Conservation (phyloP, 176 grass and related monocot genomes). For the Chloris gayana region DNA sequence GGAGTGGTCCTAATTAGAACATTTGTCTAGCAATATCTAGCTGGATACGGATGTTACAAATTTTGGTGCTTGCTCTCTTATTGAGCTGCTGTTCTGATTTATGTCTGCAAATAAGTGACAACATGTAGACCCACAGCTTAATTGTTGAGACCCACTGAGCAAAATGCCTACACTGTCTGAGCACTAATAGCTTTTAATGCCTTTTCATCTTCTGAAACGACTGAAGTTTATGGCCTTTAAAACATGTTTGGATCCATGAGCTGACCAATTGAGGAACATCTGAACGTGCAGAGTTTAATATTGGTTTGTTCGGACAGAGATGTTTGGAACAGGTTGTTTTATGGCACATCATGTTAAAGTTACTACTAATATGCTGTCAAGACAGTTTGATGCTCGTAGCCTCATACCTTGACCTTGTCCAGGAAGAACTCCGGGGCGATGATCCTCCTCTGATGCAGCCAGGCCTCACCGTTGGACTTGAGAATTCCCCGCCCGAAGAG, state of each 20-base stretch:
- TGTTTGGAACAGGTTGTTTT: background rate
- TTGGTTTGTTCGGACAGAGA: background rate
- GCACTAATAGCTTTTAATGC: constrained; percentile 26
- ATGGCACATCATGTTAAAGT: background rate
- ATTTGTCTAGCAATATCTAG: constrained; percentile 20
- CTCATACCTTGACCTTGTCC: constrained; percentile 87
- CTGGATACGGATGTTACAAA: constrained; percentile 16
- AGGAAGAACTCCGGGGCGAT: constrained; percentile 92
- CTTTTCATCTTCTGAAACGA: background rate
- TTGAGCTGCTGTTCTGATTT: constrained; percentile 41
- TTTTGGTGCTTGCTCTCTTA: constrained; percentile 13
- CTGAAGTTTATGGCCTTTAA: constrained; percentile 5
- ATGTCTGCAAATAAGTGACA: constrained; percentile 36
- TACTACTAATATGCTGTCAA: background rate
- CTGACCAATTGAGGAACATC: constrained; percentile 2
- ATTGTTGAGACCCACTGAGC: constrained; percentile 31
- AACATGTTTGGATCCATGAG: constrained; percentile 10
- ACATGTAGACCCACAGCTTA: constrained; percentile 32
- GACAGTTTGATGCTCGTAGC: background rate
- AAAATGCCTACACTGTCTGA: background rate
- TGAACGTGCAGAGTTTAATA: background rate
- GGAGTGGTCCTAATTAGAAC: constrained; percentile 31
- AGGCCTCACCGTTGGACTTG: constrained; percentile 81
- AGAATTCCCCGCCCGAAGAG: constrained; percentile 89
- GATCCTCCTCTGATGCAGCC: constrained; percentile 87